Evolutionary conservation across 192 early-diverging fungal species (phyloP).

Genomic region (Coemansia javaensis): DNA sequence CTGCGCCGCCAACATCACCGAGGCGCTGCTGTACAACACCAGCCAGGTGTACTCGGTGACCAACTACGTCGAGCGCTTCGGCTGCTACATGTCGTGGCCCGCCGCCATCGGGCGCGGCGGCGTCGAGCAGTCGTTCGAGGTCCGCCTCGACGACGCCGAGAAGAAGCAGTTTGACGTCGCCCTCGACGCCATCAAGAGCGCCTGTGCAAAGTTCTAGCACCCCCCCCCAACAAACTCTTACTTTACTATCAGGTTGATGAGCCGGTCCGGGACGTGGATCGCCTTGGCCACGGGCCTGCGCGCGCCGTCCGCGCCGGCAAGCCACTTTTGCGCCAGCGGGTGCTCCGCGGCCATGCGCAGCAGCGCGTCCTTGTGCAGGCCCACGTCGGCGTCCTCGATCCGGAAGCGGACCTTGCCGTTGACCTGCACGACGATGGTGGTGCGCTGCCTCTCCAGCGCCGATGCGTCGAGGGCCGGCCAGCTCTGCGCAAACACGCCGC

Average conservation of each 20-base stretch:
- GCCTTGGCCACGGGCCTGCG: conserved; percentile 42
- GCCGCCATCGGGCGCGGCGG: conserved; percentile 71
- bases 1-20: conserved; percentile 63
- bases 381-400: conserved; percentile 34
- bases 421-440: conserved; percentile 53
- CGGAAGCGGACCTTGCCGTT: conserved; percentile 77
- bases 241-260: conserved; percentile 67
- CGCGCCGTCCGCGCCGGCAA: conserved; percentile 34
- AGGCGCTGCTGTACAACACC: conserved; percentile 66
- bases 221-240: neutral
- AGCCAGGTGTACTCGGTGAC: conserved; percentile 65
- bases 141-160: conserved; percentile 60
- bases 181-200: conserved; percentile 52
- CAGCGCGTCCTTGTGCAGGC: conserved; percentile 30
- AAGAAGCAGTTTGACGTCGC: conserved; percentile 53
- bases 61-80: conserved; percentile 59
- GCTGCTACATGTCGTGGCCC: conserved; percentile 69
- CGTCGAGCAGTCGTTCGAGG: conserved; percentile 65
- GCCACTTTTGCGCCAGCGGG: conserved; percentile 53
- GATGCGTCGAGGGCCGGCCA: conserved; percentile 57
- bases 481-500: conserved; percentile 49
- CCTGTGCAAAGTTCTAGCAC: conserved; percentile 47
- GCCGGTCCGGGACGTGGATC: conserved; percentile 62
- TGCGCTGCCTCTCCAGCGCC: conserved; percentile 50
- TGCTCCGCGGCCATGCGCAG: conserved; percentile 44